Evolutionary conservation across 352 stramenopile genomes (phyloP), one percentile per base, ranked within the genome.

Genomic region (Globisporangium spinosum): DNA sequence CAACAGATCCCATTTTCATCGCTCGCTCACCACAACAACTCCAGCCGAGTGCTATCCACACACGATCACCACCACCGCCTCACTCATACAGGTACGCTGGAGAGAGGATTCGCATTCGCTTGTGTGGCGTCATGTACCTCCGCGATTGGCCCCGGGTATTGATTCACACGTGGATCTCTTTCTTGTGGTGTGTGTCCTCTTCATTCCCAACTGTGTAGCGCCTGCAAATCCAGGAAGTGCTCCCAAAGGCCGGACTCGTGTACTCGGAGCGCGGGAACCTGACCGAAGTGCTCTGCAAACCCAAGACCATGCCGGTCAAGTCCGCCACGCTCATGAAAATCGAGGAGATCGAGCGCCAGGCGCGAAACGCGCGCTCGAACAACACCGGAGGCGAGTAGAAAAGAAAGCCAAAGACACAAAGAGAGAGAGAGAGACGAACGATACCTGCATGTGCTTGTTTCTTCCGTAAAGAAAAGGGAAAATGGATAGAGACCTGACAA

Each of bases 251-350:
- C 8, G 90, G 90, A n/a, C 80, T 97, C 7, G 89, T 97, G 58
- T 95, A 94, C 74, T 97, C 90, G 34, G 89, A 97, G 69, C 80
- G 83, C 35, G 83, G 85, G n/a, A 92, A 94, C 65, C 63, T 96
- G 34, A 93, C 78, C 0, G 87, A 96, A 66, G 78, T 95, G 66
- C 71, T 97, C 25, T 97, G 90, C 73, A 97, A 97, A 45, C 90
- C 90, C 20, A 97, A 97, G 71, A 93, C 96, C 58, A 70, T 97
- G 69, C 87, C 90, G 3, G 94, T 97, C 74, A 96, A 97, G 73
- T 95, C 84, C 23, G 81, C 87, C 58, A 93, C 86, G 34, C 67
- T 97, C 66, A 65, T 95, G 58, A 77, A 81, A 58, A 94, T 97
- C 54, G 88, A 97, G 68, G 79, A 95, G 64, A 91, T 95, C 56